Base-by-base conservation (phyloP, 2,329 filamentous ascomycete genomes). In the Ceratocystis diversiconidia region DNA sequence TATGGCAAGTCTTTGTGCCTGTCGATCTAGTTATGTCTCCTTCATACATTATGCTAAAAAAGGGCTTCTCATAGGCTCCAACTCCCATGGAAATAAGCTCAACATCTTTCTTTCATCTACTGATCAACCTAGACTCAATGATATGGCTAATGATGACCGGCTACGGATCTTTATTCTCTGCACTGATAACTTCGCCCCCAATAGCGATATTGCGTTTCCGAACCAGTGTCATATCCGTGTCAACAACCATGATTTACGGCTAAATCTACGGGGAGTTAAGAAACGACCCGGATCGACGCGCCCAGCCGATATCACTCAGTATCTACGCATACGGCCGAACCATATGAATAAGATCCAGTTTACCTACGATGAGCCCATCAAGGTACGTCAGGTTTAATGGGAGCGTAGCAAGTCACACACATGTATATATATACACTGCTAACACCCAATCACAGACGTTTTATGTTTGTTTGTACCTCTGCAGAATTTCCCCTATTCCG, bases 241-340 rank as follows among this genome's bases (percentile, higher is more conserved):
- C 65, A 99, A 99, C 71, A 82, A 85, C 8, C 88, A 88, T 43
- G 90, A 96, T 66, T 82, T 96, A 70, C 94, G 92, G 74, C 87
- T 88, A n/a, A 99, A 97, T 73, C 81, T 95, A 70, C 88, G 94
- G 70, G 94, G 94, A 3, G 76, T 99, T 68, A 99, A 99, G 76
- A 96, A 96, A 74, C 95, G 94, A 74, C 90, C 92, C 5, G 94
- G 94, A 25, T 95, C 94, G 57, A 99, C 94, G 50, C 86, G 90
- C 71, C 94, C 94, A 6, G 91, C 90, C 60, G 94, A 99, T 75
- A 88, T 99, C 68, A 99, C 94, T 6, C 79, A 82, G 69, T 81
- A 84, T 67, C 78, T 97, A 59, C 84, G 87, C 19, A 82, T 89
- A 36, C 85, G 83, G 69, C 82, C 85, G 10, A 80, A 80, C 55